Conservation (phyloP, 2,329 filamentous ascomycete species). For the Fonsecaea pugnacius region DNA sequence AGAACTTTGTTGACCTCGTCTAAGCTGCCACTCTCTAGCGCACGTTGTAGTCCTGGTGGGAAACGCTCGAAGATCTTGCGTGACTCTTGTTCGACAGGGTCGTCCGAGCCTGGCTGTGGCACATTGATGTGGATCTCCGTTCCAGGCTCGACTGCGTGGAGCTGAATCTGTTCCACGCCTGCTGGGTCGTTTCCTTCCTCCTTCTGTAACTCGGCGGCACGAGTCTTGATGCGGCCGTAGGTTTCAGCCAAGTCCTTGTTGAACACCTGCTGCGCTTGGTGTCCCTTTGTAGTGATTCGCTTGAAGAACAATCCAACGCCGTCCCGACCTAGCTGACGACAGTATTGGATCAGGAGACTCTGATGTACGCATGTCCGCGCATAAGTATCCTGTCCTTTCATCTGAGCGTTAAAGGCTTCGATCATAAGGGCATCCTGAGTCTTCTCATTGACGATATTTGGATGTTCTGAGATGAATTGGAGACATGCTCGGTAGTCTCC, state of each 20-base stretch:
- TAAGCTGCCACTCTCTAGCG: slow-evolving; percentile 83
- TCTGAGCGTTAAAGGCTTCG: slow-evolving; percentile 85
- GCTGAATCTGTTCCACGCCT: slow-evolving; percentile 92
- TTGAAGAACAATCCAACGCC: slow-evolving; percentile 95
- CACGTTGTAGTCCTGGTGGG: slow-evolving; percentile 76
- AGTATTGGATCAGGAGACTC: slow-evolving; percentile 90
- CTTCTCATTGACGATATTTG: slow-evolving; percentile 76
- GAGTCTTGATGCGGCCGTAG: slow-evolving; percentile 77
- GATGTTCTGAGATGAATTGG: slow-evolving; percentile 77
- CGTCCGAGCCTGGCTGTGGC: slow-evolving; percentile 69
- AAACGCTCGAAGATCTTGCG: slow-evolving; percentile 83
- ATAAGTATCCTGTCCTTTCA: slow-evolving; percentile 75
- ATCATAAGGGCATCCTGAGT: slow-evolving; percentile 91
- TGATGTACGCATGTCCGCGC: slow-evolving; percentile 90
- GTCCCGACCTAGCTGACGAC: slow-evolving; percentile 82
- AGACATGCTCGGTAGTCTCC: slow-evolving; percentile 75
- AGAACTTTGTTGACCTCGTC: slow-evolving; percentile 88
- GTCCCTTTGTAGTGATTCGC: slow-evolving; percentile 83
- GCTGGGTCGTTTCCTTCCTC: slow-evolving; percentile 59
- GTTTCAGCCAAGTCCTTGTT: slow-evolving; percentile 89
- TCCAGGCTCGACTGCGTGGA: slow-evolving; percentile 92
- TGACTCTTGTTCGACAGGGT: slow-evolving; percentile 64
- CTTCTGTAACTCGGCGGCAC: slow-evolving; percentile 73
- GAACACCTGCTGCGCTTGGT: slow-evolving; percentile 90
- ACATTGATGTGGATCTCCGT: slow-evolving; percentile 89